phyloP scores from a whole-genome alignment of 331 rosid genomes.

The Prunus yedoensis region DNA sequence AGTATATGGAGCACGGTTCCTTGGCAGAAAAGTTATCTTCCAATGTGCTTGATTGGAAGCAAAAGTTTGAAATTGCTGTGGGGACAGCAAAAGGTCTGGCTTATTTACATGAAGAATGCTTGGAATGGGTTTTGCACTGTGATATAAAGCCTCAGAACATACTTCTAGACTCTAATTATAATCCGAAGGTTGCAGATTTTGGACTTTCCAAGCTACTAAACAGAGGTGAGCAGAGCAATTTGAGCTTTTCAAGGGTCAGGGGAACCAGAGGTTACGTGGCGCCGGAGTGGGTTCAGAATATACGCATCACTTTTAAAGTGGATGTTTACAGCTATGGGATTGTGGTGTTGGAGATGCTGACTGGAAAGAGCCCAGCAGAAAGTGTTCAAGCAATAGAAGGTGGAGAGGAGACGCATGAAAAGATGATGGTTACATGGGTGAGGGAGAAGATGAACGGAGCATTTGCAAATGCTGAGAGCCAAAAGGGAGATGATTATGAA shows the following conservation, averaged over 20 bases:
- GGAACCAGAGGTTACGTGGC: constrained; percentile 69
- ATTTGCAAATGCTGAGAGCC: background rate
- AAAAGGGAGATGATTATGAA: constrained; percentile 28
- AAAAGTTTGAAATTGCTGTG: constrained; percentile 41
- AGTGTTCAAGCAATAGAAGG: background rate
- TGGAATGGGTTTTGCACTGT: constrained; percentile 60
- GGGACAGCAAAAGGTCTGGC: constrained; percentile 55
- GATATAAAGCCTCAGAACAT: constrained; percentile 65
- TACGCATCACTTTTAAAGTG: constrained; percentile 49
- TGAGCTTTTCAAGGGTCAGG: constrained; percentile 44
- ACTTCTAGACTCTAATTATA: constrained; percentile 39
- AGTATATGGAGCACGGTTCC: constrained; percentile 51
- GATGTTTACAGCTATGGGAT: constrained; percentile 57
- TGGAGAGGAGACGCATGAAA: constrained; percentile 24
- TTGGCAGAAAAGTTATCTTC: constrained; percentile 39
- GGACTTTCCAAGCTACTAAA: constrained; percentile 50
- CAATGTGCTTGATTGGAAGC: constrained; percentile 46
- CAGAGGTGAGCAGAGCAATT: constrained; percentile 26
- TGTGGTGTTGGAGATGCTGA: constrained; percentile 52
- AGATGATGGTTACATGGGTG: constrained; percentile 34
- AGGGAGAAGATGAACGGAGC: constrained; percentile 25
- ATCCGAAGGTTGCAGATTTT: constrained; percentile 59
- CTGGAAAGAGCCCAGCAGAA: background rate
- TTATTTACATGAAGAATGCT: constrained; percentile 59
- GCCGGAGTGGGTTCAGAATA: constrained; percentile 60